These are phyloP conservation scores for Panicum miliaceum DNA, from an alignment of 176 grass and related monocot genomes.

Conservation along the genomic window DNA sequence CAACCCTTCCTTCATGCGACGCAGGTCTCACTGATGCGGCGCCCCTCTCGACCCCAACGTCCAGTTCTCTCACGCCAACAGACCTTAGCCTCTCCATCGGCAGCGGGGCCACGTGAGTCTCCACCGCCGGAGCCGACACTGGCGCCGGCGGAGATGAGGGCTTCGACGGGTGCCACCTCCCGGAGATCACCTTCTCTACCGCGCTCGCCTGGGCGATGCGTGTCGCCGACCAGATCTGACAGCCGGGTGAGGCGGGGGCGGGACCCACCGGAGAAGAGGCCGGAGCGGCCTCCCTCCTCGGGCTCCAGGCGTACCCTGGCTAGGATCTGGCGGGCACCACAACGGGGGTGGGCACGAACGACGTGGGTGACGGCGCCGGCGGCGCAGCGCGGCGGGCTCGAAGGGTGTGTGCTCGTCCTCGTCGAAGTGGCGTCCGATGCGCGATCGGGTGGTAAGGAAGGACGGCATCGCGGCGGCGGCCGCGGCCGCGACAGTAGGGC, in stretches of 20 bases:
- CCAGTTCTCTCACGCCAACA: constrained; percentile 54
- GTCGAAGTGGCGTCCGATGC: constrained; percentile 91
- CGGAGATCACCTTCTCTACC: constrained; percentile 96
- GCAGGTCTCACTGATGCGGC: constrained; percentile 52
- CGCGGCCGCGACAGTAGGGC: constrained; percentile 24
- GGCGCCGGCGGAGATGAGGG: constrained; percentile 51
- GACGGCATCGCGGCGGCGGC: constrained; percentile 44
- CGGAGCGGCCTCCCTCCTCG: constrained; percentile 59
- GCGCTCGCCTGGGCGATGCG: constrained; percentile 93
- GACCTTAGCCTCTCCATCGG: constrained; percentile 63
- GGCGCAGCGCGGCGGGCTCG: constrained; percentile 56
- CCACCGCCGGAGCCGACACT: constrained; percentile 36
- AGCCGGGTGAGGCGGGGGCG: constrained; percentile 1
- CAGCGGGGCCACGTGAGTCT: constrained; percentile 32
- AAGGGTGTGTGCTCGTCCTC: constrained; percentile 98
- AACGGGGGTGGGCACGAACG: constrained; percentile 26
- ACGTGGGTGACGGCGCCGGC: constrained; percentile 33
- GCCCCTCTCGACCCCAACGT: constrained; percentile 51
- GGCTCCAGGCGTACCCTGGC: constrained; percentile 65
- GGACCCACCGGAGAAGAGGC: constrained; percentile 37
- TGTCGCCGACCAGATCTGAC: constrained; percentile 79
- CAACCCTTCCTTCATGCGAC: constrained; percentile 69
- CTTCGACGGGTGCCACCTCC: constrained; percentile 71
- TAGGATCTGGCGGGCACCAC: constrained; percentile 53
- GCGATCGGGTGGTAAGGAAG: constrained; percentile 55